These are phyloP conservation scores for Asterochloris sp. DNA, from an alignment of 139 green algal genomes.

Conservation along the genomic window DNA sequence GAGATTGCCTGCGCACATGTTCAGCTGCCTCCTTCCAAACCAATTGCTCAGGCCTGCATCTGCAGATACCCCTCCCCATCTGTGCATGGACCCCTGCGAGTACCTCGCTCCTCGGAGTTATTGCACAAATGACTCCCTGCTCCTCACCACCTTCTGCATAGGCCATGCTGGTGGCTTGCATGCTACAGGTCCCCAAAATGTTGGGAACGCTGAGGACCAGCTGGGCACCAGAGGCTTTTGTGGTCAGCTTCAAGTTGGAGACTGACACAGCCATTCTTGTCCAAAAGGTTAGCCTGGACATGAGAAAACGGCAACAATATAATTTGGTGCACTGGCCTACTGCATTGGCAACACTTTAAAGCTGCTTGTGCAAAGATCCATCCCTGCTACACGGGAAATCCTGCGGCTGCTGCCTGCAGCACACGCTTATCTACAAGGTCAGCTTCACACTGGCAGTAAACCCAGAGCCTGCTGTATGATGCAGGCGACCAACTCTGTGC, in stretches of 20 bases:
- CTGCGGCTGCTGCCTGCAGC: neutral
- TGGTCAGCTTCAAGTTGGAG: constrained; percentile 98
- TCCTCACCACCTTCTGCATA: too few species aligned
- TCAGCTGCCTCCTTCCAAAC: neutral
- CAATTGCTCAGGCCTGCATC: neutral
- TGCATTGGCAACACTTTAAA: neutral
- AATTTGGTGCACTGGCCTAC: too few species aligned
- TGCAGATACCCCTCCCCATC: neutral
- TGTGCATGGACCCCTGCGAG: neutral
- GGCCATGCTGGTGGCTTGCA: neutral
- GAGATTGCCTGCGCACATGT: too few species aligned
- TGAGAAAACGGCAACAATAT: neutral
- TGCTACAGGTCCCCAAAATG: constrained; percentile 90
- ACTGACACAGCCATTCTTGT: constrained; percentile 81
- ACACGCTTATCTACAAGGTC: neutral
- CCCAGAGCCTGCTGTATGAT: neutral
- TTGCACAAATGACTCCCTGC: neutral
- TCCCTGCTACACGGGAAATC: neutral
- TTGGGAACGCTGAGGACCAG: constrained; percentile 65
- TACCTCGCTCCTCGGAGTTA: too few species aligned
- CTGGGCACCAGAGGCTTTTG: constrained; percentile 83
- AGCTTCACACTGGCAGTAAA: neutral
- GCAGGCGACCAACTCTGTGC: constrained; percentile 57
- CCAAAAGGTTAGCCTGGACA: constrained; percentile 42
- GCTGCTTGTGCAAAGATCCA: neutral